Percentiles rank a stretch among this genome's conserved stretches.
phyloP scores from a whole-genome alignment of 306 rosid species.

The Macrotyloma uniflorum region DNA sequence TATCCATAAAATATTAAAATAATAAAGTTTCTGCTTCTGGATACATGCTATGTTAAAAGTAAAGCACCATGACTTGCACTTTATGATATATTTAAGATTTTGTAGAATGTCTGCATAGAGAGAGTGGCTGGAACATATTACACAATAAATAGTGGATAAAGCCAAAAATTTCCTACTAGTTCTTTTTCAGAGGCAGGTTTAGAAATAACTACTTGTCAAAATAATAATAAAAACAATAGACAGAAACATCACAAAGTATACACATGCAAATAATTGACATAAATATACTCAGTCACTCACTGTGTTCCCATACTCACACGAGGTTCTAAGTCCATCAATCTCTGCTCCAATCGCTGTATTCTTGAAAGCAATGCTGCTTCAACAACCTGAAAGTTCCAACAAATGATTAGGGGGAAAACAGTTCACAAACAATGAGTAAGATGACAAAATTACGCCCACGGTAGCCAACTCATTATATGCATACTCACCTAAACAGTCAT shows the following conservation, averaged over 20 bases:
- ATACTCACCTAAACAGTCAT: conserved; percentile 7
- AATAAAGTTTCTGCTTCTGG: conserved; percentile 2
- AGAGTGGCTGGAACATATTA: background rate
- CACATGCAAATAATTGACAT: conserved; percentile 18
- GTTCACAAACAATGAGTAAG: conserved; percentile 6
- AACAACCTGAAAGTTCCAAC: conserved; percentile 71
- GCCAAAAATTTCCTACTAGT: conserved; percentile 15
- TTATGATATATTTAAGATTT: conserved; percentile 20
- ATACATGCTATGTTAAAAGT: background rate
- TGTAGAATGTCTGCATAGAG: conserved; percentile 15
- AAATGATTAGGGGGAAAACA: conserved; percentile 18
- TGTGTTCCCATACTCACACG: conserved; percentile 90
- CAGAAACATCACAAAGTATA: background rate
- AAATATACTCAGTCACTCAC: conserved; percentile 77
- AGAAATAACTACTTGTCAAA: conserved; percentile 21
- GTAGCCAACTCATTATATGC: conserved; percentile 1
- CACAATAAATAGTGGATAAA: conserved; percentile 18
- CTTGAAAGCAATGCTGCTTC: conserved; percentile 97
- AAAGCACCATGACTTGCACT: background rate
- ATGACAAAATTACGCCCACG: background rate
- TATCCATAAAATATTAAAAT: conserved; percentile 3
- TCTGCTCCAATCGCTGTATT: conserved; percentile 79
- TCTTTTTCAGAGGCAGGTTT: conserved; percentile 28
- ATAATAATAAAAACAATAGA: background rate
- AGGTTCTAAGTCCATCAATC: conserved; percentile 86